Conservation (phyloP, 768 basidiomycete species). For the Kwoniella dendrophila region DNA sequence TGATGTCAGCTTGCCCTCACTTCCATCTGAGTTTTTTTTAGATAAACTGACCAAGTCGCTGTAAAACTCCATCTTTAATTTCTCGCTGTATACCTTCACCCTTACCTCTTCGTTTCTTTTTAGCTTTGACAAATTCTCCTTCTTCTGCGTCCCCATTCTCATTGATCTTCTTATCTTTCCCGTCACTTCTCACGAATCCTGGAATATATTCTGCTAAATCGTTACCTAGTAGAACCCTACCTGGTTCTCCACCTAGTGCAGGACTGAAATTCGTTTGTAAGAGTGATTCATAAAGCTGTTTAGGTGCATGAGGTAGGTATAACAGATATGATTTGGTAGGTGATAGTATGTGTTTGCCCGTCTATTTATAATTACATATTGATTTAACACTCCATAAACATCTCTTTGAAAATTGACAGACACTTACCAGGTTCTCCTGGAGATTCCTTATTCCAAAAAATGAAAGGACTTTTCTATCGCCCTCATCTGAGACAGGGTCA, state of each 20-base stretch:
- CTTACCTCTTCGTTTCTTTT: slow-evolving; percentile 44
- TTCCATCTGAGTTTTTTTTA: no score
- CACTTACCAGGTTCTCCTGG: slow-evolving; percentile 42
- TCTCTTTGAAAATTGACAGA: background rate
- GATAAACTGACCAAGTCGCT: slow-evolving; percentile 35
- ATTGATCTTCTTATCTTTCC: background rate
- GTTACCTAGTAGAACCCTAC: slow-evolving; percentile 41
- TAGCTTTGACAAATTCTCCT: slow-evolving; percentile 39
- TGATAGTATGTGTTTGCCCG: slow-evolving; percentile 31
- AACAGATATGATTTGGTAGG: slow-evolving; percentile 32
- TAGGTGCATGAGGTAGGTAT: slow-evolving; percentile 46
- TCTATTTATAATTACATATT: slow-evolving; percentile 14
- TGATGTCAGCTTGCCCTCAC: background rate
- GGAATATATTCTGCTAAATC: slow-evolving; percentile 43
- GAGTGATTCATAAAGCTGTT: slow-evolving; percentile 41
- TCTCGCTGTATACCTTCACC: background rate
- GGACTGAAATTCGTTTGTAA: slow-evolving; percentile 33
- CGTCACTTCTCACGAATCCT: slow-evolving; percentile 13
- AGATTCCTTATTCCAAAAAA: slow-evolving; percentile 17
- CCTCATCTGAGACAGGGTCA: slow-evolving; percentile 43
- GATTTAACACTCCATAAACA: background rate
- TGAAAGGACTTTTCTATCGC: slow-evolving; percentile 27
- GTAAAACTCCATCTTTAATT: slow-evolving; percentile 36
- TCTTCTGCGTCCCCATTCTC: background rate
- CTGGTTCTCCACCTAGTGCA: slow-evolving; percentile 8